Base-by-base conservation (phyloP, 2,329 filamentous ascomycete species). In the Colletotrichum camelliae region DNA sequence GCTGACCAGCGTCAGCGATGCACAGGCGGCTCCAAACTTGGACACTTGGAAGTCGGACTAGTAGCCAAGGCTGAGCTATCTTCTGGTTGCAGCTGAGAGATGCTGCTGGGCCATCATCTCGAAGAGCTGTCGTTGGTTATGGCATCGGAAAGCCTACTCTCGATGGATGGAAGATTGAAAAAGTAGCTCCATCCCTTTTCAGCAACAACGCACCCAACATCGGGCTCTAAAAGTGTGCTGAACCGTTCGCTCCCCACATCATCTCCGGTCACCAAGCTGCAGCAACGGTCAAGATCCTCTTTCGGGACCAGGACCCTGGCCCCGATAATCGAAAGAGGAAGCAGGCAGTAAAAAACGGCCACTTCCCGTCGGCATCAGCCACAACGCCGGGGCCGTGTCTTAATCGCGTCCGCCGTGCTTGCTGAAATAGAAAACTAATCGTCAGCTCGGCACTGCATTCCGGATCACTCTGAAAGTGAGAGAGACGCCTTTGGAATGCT, bases 281-380 rank as follows among this genome's bases (percentile, higher is more conserved):
- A 65, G 69, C 43, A 76, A 69, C 58, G 64, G 70, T 24, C 43
- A 69, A 69, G 74, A 74, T 70, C 70, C 74, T 76, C 74, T 68
- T 74, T 67, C 52, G 21, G 48, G 37, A 71, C 52, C 62, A 62
- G 66, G 74, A 16, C 18, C 72, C 64, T 69, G 21, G 65, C 52
- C 66, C 33, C 27, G 29, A 66, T 37, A 43, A 31, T 65, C 65
- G 58, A 72, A 57, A 70, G 43, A 64, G n/a, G 21, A 76, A 60
- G 48, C 64, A 65, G 62, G 57, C 52, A 64, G 13, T 29, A 31
- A 43, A 37, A 66, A 55, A 68, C 58, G 43, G 39, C 62, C 37
- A 52, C 43, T 27, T 65, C 37, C 68, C 68, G 31, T 71, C 29
- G 52, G 64, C 70, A 65, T 73, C 57, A 62, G 48, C 35, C 60